Conservation (phyloP, 306 rosid species). For the Sphenostylis stenocarpa region DNA sequence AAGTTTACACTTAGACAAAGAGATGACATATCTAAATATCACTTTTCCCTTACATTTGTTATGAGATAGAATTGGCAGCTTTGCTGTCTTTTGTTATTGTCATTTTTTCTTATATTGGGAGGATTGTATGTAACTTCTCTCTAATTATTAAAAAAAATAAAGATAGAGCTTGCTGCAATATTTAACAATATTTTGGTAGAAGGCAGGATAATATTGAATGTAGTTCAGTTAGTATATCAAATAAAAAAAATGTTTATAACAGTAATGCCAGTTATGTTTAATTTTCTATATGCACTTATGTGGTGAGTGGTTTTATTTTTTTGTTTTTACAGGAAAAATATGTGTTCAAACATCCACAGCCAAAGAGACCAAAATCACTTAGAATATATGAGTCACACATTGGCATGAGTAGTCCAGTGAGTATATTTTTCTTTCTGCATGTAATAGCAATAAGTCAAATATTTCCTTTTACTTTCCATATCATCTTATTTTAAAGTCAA, state of each 20-base stretch:
- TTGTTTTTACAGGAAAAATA: conserved; percentile 68
- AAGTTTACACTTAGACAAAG: background rate
- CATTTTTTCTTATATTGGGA: background rate
- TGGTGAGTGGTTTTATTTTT: conserved; percentile 25
- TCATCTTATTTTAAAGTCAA: conserved; percentile 11
- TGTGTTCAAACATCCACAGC: conserved; percentile 81
- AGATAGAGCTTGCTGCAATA: conserved; percentile 22
- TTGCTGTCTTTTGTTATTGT: conserved; percentile 5
- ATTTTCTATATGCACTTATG: conserved; percentile 10
- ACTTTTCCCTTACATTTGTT: background rate
- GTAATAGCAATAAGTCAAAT: conserved; percentile 18
- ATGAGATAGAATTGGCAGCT: conserved; percentile 5
- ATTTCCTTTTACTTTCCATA: background rate
- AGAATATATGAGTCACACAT: conserved; percentile 93
- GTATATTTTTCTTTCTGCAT: conserved; percentile 39
- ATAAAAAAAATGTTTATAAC: conserved; percentile 4
- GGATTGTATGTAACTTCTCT: background rate
- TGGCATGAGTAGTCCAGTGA: conserved; percentile 99
- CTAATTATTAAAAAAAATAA: background rate
- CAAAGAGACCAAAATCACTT: conserved; percentile 87
- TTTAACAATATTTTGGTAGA: conserved; percentile 16
- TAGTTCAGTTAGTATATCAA: conserved; percentile 6
- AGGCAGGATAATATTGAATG: conserved; percentile 10
- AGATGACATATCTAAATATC: conserved; percentile 4
- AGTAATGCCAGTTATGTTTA: conserved; percentile 8